Evolutionary conservation across 1,284 basidiomycete genomes (phyloP).

Genomic region (Ceratobasidium papillatum): DNA sequence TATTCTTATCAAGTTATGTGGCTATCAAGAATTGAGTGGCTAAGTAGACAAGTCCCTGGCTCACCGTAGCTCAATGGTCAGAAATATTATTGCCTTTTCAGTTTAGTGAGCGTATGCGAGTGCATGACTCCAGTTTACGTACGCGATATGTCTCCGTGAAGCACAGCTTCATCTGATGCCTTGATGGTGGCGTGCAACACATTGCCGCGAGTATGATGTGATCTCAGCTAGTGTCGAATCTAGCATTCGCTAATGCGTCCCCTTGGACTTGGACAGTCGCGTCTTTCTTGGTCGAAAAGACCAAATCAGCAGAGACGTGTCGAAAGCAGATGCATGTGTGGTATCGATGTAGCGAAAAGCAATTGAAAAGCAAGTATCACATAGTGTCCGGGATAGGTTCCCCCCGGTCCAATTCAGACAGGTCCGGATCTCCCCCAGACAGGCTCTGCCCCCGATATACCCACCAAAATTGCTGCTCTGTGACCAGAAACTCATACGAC

Average conservation of each 20-base stretch:
- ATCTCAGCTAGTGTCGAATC: not conserved
- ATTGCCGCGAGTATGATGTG: not conserved
- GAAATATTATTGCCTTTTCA: too few species aligned
- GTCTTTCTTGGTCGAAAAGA: not conserved
- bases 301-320: not conserved
- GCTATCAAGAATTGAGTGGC: too few species aligned
- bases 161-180: not conserved
- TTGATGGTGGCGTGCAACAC: not conserved
- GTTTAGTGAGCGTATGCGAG: too few species aligned
- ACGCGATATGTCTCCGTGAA: not conserved
- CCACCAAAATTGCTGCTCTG: slow-evolving; percentile 40
- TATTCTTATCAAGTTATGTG: too few species aligned
- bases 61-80: too few species aligned
- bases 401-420: slow-evolving; percentile 35
- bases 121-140: not conserved
- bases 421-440: slow-evolving; percentile 33
- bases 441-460: slow-evolving; percentile 21
- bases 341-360: slow-evolving; percentile 26
- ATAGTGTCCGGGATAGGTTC: slow-evolving; percentile 30
- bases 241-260: not conserved
- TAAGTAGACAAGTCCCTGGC: too few species aligned
- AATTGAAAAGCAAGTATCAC: slow-evolving; percentile 13
- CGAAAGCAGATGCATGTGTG: slow-evolving; percentile 28
- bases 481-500: slow-evolving; percentile 36
- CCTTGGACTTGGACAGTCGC: not conserved